These are phyloP conservation scores for Angomonas deanei DNA, from an alignment of 208 protist genomes.

Conservation along the genomic window DNA sequence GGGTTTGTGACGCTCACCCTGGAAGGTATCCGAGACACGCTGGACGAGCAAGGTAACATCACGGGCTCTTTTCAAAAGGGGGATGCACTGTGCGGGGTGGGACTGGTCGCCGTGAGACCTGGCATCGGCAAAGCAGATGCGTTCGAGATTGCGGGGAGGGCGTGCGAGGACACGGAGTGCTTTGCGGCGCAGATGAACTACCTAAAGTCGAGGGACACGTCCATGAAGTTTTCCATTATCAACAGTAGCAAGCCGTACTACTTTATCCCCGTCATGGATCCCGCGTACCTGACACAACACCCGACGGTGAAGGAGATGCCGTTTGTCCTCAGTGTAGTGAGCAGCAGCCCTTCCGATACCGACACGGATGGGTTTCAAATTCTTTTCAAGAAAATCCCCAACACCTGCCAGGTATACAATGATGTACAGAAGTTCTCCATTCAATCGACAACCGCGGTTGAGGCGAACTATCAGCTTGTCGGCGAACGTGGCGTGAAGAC, in stretches of 20 bases:
- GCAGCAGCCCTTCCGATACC: slow-evolving; percentile 3
- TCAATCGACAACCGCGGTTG: slow-evolving; percentile 6
- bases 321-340: slow-evolving; percentile 24
- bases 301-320: slow-evolving; percentile 8
- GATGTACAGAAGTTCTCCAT: slow-evolving; percentile 1
- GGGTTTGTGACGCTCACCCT: slow-evolving; percentile 30
- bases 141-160: slow-evolving; percentile 16
- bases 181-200: slow-evolving; percentile 19
- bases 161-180: slow-evolving; percentile 37
- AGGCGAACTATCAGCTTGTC: slow-evolving; percentile 1
- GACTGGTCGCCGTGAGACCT: slow-evolving; percentile 19
- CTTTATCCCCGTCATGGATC: slow-evolving; percentile 22
- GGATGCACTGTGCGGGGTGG: slow-evolving; percentile 8
- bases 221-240: slow-evolving; percentile 35
- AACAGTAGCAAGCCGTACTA: slow-evolving; percentile 29
- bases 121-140: slow-evolving; percentile 6
- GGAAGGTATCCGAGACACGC: slow-evolving; percentile 16
- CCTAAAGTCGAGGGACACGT: slow-evolving; percentile 26
- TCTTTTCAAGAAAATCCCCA: slow-evolving; percentile 22
- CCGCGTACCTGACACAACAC: background rate
- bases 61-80: slow-evolving; percentile 10
- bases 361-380: slow-evolving; percentile 25
- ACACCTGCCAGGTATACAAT: slow-evolving; percentile 5
- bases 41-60: slow-evolving; percentile 24
- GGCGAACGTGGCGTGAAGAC: background rate